Evolutionary conservation across 441 rosid species (phyloP).

Genomic region (Raphanus hybrid): DNA sequence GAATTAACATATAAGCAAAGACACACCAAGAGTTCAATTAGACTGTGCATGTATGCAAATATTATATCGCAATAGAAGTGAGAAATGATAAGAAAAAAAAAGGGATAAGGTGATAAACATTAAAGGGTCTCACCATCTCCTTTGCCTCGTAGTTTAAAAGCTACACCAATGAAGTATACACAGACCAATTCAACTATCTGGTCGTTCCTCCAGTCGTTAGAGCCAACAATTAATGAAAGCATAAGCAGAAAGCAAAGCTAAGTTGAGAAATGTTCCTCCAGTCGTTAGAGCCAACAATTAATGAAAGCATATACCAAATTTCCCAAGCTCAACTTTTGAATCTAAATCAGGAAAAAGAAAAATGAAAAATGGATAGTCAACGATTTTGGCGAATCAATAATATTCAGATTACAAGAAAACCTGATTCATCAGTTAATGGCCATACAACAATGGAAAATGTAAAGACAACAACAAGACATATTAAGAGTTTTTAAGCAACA

Average conservation of each 20-base stretch:
- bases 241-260: conserved; percentile 4
- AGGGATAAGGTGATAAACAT: neutral
- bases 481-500: neutral
- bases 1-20: conserved; percentile 10
- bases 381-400: neutral
- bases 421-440: conserved; percentile 5
- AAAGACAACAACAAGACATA: conserved; percentile 17
- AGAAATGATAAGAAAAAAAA: neutral
- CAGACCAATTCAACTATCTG: conserved; percentile 4
- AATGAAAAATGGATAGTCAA: neutral
- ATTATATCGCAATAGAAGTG: neutral
- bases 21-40: conserved; percentile 4
- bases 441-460: conserved; percentile 28
- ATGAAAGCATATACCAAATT: neutral
- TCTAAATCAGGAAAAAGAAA: neutral
- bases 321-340: neutral
- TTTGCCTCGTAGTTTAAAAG: conserved; percentile 69
- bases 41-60: neutral
- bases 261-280: neutral
- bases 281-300: neutral
- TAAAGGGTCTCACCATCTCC: conserved; percentile 71
- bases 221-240: neutral
- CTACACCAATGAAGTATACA: conserved; percentile 10
- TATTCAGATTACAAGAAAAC: conserved; percentile 18
- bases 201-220: neutral